Base-by-base conservation (phyloP, 2,329 filamentous ascomycete genomes). In the Coleophoma crateriformis region DNA sequence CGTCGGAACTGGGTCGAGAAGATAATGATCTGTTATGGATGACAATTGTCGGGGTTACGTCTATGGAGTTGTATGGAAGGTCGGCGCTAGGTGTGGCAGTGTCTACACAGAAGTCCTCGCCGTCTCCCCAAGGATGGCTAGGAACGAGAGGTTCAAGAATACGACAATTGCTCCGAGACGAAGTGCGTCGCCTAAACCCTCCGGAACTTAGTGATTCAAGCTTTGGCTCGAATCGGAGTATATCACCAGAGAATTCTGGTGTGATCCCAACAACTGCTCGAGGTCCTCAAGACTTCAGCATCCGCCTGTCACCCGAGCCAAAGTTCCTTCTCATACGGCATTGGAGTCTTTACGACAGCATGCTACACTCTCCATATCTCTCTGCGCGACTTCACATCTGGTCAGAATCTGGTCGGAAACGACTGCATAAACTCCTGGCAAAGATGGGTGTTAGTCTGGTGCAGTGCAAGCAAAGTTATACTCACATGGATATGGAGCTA, bases 301-400 rank as follows among this genome's bases (percentile, higher is more conserved):
- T 99, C 58, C 84, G 91, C 19, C 74, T 99, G 37, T 96, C 91
- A 0, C 94, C 94, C 0, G 94, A 99, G 64, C 95, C 94, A 10
- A 87, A 88, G 38, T 96, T 99, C 58, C 78, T 97, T 22, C 79
- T 99, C 0, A 88, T 97, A 47, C 79, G 94, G 33, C 94, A 99
- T 66, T 99, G 94, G 94, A 96, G 90, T 59, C 75, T 99, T 13
- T 97, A 97, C 67, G 94, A 99, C 63, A 96, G 90, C 66, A 97
- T 99, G 94, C 78, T 97, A 12, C 94, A 99, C 67, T 96, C 91
- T 0, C 91, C 92, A 0, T 97, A 96, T 63, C 80, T 99, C 4
- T 92, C 95, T 52, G 89, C 92, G 3, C 82, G 90, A 33, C 77
- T 99, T 42, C 92, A 95, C 68, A 90, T 96, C 43, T 99, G 94